phyloP scores from a whole-genome alignment of 106 monocot species.

The Narthecium ossifragum region DNA sequence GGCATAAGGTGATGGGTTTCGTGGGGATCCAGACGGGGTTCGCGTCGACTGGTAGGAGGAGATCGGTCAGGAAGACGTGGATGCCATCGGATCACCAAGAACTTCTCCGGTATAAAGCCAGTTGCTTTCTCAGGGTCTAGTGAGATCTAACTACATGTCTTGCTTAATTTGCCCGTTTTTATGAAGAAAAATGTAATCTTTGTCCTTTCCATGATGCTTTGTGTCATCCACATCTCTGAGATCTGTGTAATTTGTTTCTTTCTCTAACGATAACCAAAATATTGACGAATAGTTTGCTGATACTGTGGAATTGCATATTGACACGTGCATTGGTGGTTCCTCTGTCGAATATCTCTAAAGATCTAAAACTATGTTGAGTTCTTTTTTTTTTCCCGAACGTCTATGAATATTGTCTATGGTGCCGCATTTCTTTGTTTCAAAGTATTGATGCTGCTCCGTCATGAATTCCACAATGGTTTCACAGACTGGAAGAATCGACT shows the following conservation, averaged over 20 bases:
- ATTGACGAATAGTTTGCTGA: too few relatives aligned
- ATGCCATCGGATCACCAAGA: constrained; percentile 74
- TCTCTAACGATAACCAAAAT: too few relatives aligned
- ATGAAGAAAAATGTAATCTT: background rate
- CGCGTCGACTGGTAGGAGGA: constrained; percentile 49
- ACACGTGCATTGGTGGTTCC: background rate
- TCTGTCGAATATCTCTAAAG: background rate
- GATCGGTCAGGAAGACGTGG: constrained; percentile 83
- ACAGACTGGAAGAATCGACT: constrained; percentile 84
- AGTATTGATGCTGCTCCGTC: background rate
- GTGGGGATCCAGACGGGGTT: constrained; percentile 97
- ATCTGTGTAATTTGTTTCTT: too few relatives aligned
- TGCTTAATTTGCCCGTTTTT: background rate
- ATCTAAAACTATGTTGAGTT: background rate
- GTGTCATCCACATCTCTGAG: too few relatives aligned
- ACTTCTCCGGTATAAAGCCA: constrained; percentile 43
- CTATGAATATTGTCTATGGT: too few relatives aligned
- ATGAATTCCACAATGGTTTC: constrained; percentile 2
- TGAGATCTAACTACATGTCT: background rate
- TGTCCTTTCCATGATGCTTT: background rate
- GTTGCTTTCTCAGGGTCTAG: background rate
- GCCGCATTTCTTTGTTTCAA: background rate
- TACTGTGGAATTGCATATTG: background rate
- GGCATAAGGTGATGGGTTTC: constrained; percentile 83
- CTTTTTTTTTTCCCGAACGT: too few relatives aligned